phyloP scores from a whole-genome alignment of 352 stramenopile species.

The Phytophthora sansomeana region DNA sequence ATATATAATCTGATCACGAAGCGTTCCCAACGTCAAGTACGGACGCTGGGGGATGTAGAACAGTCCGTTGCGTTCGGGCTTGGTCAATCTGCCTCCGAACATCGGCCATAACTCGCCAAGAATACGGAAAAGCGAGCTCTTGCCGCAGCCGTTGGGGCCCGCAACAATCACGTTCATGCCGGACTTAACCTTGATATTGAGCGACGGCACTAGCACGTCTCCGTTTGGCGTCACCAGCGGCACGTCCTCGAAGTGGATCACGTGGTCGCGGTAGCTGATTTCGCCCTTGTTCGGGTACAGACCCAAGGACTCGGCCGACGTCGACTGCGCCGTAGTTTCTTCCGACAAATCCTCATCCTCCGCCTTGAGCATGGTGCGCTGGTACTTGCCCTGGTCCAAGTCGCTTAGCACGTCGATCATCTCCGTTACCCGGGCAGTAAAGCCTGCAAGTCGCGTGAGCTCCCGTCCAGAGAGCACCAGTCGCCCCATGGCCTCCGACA shows the following conservation, averaged over 20 bases:
- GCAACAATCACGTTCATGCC: slow-evolving; percentile 92
- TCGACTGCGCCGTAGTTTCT: slow-evolving; percentile 28
- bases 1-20: slow-evolving; percentile 93
- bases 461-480: slow-evolving; percentile 88
- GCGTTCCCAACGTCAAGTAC: slow-evolving; percentile 87
- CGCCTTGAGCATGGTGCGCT: slow-evolving; percentile 76
- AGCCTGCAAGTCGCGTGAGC: slow-evolving; percentile 83
- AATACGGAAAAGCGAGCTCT: slow-evolving; percentile 90
- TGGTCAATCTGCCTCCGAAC: slow-evolving; percentile 78
- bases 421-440: slow-evolving; percentile 78
- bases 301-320: slow-evolving; percentile 56
- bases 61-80: slow-evolving; percentile 81
- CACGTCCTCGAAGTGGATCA: slow-evolving; percentile 91
- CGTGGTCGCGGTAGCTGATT: slow-evolving; percentile 62
- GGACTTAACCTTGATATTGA: slow-evolving; percentile 84
- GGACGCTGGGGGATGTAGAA: slow-evolving; percentile 93
- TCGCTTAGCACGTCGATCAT: slow-evolving; percentile 83
- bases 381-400: slow-evolving; percentile 70
- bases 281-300: slow-evolving; percentile 71
- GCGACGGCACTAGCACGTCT: slow-evolving; percentile 85
- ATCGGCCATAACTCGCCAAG: slow-evolving; percentile 90
- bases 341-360: slow-evolving; percentile 43
- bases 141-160: slow-evolving; percentile 87
- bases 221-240: slow-evolving; percentile 90
- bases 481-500: slow-evolving; percentile 85